These are phyloP conservation scores for Echium plantagineum DNA, from an alignment of 257 asterid species.

Conservation along the genomic window DNA sequence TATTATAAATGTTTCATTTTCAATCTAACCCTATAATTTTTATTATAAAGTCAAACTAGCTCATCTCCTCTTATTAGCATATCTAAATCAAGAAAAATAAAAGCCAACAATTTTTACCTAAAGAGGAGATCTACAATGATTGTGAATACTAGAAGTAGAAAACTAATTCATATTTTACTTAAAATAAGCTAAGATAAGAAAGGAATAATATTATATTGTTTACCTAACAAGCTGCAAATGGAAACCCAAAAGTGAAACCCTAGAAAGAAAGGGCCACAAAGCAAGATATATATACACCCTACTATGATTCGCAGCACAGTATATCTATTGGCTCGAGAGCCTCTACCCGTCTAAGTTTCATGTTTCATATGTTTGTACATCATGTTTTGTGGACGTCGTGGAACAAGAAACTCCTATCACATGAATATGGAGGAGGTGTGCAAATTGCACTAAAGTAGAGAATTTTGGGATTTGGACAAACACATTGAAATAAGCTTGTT, in stretches of 20 bases:
- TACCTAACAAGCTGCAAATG: not conserved
- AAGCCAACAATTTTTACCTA: too few relatives aligned
- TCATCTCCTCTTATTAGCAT: not conserved
- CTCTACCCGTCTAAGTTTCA: too few relatives aligned
- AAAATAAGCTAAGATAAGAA: not conserved
- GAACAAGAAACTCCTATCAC: too few relatives aligned
- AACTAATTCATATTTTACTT: not conserved
- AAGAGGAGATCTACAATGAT: too few relatives aligned
- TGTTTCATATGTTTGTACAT: too few relatives aligned
- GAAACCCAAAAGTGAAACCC: not conserved
- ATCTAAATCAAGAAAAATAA: not conserved
- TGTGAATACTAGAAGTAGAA: not conserved
- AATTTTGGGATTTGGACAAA: not conserved
- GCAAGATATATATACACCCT: too few relatives aligned
- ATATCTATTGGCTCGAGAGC: too few relatives aligned
- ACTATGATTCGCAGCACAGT: too few relatives aligned
- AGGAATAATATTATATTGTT: not conserved
- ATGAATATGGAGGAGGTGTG: not conserved
- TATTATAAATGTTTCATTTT: too few relatives aligned
- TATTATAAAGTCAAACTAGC: not conserved
- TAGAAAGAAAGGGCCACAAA: not conserved
- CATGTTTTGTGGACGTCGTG: too few relatives aligned
- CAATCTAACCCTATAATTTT: too few relatives aligned
- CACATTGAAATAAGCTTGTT: slow-evolving; percentile 8
- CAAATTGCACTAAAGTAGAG: not conserved